Conservation (phyloP, 148 eudicot genomes). For the Dysphania ambrosioides region DNA sequence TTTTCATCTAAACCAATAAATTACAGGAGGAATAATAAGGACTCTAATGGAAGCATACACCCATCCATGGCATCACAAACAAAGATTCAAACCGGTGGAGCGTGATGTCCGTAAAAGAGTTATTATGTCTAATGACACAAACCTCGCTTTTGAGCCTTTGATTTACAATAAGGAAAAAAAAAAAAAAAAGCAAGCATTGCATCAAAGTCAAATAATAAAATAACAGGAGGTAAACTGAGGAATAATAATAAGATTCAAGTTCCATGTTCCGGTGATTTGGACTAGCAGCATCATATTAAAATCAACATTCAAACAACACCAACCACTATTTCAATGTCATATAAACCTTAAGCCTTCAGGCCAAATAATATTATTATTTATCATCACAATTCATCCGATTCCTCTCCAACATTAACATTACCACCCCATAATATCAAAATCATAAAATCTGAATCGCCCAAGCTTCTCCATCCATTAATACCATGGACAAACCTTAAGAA, state of each 20-base stretch:
- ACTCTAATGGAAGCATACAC: background rate
- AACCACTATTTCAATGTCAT: background rate
- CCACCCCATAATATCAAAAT: background rate
- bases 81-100: background rate
- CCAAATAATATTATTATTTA: too few relatives aligned
- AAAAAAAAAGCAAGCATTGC: background rate
- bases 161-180: too few relatives aligned
- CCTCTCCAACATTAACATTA: background rate
- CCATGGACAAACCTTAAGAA: background rate
- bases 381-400: too few relatives aligned
- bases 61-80: background rate
- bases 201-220: conserved; percentile 1
- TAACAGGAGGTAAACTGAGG: background rate
- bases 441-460: conserved; percentile 2
- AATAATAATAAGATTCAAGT: too few relatives aligned
- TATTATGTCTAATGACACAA: conserved; percentile 1
- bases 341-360: background rate
- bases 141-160: background rate
- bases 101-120: background rate
- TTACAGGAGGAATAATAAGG: too few relatives aligned
- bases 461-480: conserved; percentile 3
- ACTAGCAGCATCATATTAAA: background rate
- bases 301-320: background rate
- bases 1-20: too few relatives aligned
- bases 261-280: background rate